Conservation (phyloP, 768 basidiomycete species). For the Suillus tomentosus region DNA sequence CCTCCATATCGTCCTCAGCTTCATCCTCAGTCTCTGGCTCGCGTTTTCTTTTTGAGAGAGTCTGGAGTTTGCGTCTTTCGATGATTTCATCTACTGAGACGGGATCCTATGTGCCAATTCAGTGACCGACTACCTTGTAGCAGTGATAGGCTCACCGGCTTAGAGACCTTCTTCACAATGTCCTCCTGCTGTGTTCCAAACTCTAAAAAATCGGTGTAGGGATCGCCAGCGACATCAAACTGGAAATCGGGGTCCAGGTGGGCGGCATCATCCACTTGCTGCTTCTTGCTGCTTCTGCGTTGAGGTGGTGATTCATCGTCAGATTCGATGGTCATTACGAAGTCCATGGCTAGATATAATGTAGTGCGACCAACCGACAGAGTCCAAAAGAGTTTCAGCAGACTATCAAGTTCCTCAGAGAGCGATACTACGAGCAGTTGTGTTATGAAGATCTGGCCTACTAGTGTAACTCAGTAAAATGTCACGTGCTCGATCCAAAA, state of each 20-base stretch:
- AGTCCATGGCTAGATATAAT: constrained; percentile 46
- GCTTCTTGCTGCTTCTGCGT: constrained; percentile 24
- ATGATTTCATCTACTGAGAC: constrained; percentile 94
- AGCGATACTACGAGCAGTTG: not conserved
- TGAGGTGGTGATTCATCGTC: constrained; percentile 58
- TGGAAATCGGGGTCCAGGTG: constrained; percentile 80
- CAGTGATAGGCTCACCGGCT: constrained; percentile 49
- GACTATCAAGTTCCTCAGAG: not conserved
- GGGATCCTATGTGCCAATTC: constrained; percentile 50
- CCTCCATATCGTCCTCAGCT: constrained; percentile 40
- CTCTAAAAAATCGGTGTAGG: constrained; percentile 57
- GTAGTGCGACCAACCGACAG: not conserved
- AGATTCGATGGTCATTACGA: constrained; percentile 84
- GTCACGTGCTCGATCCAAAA: not conserved
- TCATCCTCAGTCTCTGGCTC: constrained; percentile 36
- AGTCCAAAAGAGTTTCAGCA: not conserved
- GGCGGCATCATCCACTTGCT: constrained; percentile 50
- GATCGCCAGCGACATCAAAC: constrained; percentile 79
- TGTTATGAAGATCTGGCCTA: not conserved
- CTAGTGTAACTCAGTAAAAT: not conserved
- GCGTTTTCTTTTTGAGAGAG: constrained; percentile 65
- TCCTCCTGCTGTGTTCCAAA: constrained; percentile 47
- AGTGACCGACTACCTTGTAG: constrained; percentile 5
- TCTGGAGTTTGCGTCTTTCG: constrained; percentile 57
- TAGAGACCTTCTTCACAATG: constrained; percentile 60